Conservation (phyloP, 2,329 filamentous ascomycete genomes). For the Colletotrichum abscissum region DNA sequence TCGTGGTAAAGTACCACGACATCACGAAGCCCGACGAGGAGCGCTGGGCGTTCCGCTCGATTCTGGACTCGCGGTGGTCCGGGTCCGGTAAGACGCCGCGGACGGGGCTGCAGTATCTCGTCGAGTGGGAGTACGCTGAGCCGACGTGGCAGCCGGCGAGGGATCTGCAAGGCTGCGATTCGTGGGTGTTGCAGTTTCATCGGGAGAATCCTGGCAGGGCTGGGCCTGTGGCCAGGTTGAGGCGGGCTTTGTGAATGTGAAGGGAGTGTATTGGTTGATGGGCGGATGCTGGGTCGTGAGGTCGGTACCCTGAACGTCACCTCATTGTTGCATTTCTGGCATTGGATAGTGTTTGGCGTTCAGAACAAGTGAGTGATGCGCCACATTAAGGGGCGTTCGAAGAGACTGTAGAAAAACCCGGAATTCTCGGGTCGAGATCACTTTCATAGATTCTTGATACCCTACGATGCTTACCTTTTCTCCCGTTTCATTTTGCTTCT, state of each 20-base stretch:
- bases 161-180: constrained; percentile 25
- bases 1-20: constrained; percentile 11
- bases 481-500: too few species aligned
- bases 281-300: background rate
- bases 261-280: background rate
- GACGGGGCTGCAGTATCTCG: constrained; percentile 22
- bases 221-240: constrained; percentile 19
- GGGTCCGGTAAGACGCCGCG: constrained; percentile 17
- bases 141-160: constrained; percentile 30
- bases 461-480: too few species aligned
- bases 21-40: constrained; percentile 22
- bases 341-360: background rate
- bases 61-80: constrained; percentile 21
- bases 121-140: constrained; percentile 31
- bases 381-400: too few species aligned
- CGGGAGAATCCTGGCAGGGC: constrained; percentile 1
- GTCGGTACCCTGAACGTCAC: background rate
- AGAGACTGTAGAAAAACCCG: too few species aligned
- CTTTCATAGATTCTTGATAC: too few species aligned
- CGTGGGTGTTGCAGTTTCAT: constrained; percentile 28
- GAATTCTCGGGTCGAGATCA: too few species aligned
- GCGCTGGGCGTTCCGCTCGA: constrained; percentile 23
- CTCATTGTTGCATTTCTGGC: background rate
- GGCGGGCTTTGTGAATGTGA: background rate
- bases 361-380: too few species aligned